Conservation (phyloP, 805 yeast genomes). For the Millerago galiae region DNA sequence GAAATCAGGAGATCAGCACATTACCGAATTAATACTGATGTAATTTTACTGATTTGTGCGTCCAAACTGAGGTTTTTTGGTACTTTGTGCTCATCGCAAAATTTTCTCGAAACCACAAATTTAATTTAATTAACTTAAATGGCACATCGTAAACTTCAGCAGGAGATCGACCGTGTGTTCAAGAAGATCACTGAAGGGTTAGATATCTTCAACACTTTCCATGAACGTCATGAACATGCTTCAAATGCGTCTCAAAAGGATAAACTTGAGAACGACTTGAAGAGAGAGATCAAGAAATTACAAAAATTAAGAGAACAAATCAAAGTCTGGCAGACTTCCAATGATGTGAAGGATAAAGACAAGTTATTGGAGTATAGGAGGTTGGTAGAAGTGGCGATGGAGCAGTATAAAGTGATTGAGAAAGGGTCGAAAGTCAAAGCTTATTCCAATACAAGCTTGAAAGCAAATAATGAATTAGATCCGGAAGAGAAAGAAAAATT, state of each 20-base stretch:
- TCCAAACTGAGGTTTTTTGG: too few species aligned
- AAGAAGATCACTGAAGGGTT: conserved; percentile 91
- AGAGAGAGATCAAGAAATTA: conserved; percentile 89
- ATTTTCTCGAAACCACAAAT: not conserved
- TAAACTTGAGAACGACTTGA: conserved; percentile 83
- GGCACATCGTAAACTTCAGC: conserved; percentile 25
- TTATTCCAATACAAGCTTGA: conserved; percentile 84
- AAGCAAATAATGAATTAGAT: conserved; percentile 53
- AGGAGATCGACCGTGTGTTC: conserved; percentile 81
- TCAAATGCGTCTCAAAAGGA: conserved; percentile 85
- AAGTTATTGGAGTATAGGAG: conserved; percentile 69
- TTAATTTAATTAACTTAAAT: too few species aligned
- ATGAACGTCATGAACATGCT: conserved; percentile 76
- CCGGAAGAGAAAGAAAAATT: conserved; percentile 75
- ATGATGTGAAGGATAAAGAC: conserved; percentile 85
- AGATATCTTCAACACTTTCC: conserved; percentile 72
- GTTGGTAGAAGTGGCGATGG: conserved; percentile 78
- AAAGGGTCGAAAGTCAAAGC: conserved; percentile 90
- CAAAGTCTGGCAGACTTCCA: conserved; percentile 87
- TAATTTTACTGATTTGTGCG: too few species aligned
- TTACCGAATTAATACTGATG: too few species aligned
- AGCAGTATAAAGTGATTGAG: conserved; percentile 89
- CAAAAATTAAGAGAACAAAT: conserved; percentile 93
- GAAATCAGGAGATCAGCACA: too few species aligned
- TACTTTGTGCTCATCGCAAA: not conserved